Evolutionary conservation across 2,329 filamentous ascomycete genomes (phyloP), one percentile per base, ranked within the genome.

Genomic region (Sporothrix brasiliensis): DNA sequence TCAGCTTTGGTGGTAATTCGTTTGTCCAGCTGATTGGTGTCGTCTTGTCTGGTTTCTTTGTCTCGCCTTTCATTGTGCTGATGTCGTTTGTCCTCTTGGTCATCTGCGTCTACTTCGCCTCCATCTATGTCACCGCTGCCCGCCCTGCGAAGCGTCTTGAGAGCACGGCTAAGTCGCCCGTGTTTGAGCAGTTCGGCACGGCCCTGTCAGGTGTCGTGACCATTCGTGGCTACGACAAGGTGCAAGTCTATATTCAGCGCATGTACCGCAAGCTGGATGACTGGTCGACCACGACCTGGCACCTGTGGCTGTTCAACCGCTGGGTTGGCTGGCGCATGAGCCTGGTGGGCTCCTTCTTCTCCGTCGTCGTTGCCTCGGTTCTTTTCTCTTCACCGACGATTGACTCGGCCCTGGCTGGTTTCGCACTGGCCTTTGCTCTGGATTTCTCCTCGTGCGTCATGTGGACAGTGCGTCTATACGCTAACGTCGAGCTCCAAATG

Each of bases 161-260:
- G 78, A 92, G 89, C 73, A 92, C 86, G 3, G 86, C 88, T 69
- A 94, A 93, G 78, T 92, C 89, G 0, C 92, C 92, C 0, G 88
- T 94, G 0, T 94, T 93, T 75, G 92, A 94, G 77, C 88, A 92
- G 73, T 94, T 94, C 75, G 89, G 89, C 13, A 88, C 90, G 0
- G 87, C 90, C 0, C 84, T 94, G 11, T 85, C 87, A 0, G 92
- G 92, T 5, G 87, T 95, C 21, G 83, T 87, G 1, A 94, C 92
- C 0, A 92, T 95, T 68, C 87, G 92, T 14, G 90, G 90, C 0
- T 94, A 92, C 74, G 88, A 88, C 73, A 93, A 92, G 80, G 81
- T 83, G 0, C 83, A 87, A 24, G 83, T 84, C 0, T 94, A 93
- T 73, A 82, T 91, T 60, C 83, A 88, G 13, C 85, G 87, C 69